A percentile compares a stretch with the other conserved stretches of the same genome.
phyloP scores from a whole-genome alignment of 441 rosid genomes.

The Syzygium syzygioides region DNA sequence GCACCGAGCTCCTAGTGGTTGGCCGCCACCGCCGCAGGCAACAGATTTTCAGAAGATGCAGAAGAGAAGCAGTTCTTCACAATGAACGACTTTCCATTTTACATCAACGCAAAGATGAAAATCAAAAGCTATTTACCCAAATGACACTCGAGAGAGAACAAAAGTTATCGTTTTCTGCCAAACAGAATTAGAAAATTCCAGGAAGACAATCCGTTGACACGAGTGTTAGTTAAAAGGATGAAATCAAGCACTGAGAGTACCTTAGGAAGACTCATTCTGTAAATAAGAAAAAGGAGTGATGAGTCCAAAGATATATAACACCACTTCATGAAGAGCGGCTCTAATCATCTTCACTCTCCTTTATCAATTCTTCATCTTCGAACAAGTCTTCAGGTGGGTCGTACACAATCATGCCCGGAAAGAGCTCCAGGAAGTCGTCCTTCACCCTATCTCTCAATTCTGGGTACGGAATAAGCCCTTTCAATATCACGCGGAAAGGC shows the following conservation, averaged over 20 bases:
- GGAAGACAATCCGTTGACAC: not conserved
- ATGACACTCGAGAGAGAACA: not conserved
- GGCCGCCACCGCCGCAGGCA: not conserved
- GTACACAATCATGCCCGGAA: conserved; percentile 79
- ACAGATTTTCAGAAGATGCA: not conserved
- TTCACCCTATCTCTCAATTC: conserved; percentile 77
- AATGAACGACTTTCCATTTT: not conserved
- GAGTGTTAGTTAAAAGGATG: not conserved
- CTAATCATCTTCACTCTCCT: conserved; percentile 44
- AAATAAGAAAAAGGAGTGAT: not conserved
- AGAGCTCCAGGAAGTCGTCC: conserved; percentile 83
- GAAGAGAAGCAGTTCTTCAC: not conserved
- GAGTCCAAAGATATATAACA: not conserved
- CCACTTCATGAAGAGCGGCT: not conserved
- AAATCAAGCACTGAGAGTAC: not conserved
- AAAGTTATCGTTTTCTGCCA: not conserved
- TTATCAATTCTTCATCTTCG: conserved; percentile 36
- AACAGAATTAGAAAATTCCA: not conserved
- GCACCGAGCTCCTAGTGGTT: not conserved
- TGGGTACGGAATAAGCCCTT: conserved; percentile 78
- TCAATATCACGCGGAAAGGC: conserved; percentile 83
- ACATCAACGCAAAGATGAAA: not conserved
- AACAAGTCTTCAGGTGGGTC: conserved; percentile 83
- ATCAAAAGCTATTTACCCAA: not conserved
- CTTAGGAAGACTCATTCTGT: not conserved